phyloP scores from a whole-genome alignment of 352 stramenopile species.

The Pythium phragmitis region DNA sequence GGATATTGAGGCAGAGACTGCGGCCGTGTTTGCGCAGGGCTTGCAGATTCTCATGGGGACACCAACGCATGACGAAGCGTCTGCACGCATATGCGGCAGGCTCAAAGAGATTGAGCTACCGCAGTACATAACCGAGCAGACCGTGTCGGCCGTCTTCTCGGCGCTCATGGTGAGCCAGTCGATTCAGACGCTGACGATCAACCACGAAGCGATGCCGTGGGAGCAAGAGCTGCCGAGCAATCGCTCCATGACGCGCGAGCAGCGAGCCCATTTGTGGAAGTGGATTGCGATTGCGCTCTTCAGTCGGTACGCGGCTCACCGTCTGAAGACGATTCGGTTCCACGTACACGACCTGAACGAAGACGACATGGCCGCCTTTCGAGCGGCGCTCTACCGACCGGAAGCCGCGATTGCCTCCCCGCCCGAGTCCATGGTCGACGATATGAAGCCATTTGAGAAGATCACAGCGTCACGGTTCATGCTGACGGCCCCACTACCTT shows the following conservation, averaged over 20 bases:
- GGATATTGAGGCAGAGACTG: background rate
- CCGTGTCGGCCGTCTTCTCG: conserved; percentile 5
- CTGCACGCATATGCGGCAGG: background rate
- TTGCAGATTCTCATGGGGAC: conserved; percentile 6
- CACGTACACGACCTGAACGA: background rate
- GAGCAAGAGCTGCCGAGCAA: background rate
- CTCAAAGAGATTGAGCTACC: conserved; percentile 5
- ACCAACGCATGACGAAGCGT: background rate
- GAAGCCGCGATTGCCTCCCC: background rate
- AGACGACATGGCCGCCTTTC: conserved; percentile 7
- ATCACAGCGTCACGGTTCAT: conserved; percentile 1
- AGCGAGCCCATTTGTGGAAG: conserved; percentile 11
- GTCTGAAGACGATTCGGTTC: background rate
- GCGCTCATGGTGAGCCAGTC: conserved; percentile 7
- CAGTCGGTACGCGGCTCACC: conserved; percentile 3
- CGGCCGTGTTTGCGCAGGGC: conserved; percentile 3
- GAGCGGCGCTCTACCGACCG: background rate
- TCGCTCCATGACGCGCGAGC: conserved; percentile 1
- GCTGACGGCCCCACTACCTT: background rate
- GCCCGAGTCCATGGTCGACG: background rate
- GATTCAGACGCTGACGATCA: conserved; percentile 1
- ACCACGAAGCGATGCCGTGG: conserved; percentile 1
- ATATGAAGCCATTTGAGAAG: background rate
- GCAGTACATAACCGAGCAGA: conserved; percentile 3
- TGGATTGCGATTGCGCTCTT: conserved; percentile 10